Base-by-base conservation (phyloP, 2,329 filamentous ascomycete genomes). In the Colletotrichum spaethianum region DNA sequence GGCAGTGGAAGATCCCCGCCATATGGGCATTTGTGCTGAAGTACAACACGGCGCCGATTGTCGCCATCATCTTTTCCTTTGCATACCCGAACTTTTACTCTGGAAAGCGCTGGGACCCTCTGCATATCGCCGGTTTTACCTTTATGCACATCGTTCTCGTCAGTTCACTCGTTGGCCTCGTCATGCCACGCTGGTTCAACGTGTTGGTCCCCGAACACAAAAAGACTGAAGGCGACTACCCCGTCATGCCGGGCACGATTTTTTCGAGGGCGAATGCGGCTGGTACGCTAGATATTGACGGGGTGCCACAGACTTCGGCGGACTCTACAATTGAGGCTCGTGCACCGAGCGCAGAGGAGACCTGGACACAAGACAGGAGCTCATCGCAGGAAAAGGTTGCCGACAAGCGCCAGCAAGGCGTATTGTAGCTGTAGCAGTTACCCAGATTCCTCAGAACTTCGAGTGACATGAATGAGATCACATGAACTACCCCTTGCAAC, bases 51-150 rank as follows among this genome's bases (percentile, higher is more conserved):
- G 74, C 72, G 0, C 74, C 75, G 0, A 76, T 75, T 20, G 64
- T 75, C 2, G 70, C 74, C 33, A 77, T 77, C 38, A 67, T 76
- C 23, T 59, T 68, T 33, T 75, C 67, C 42, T 75, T 77, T 14
- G 59, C 74, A 2, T 76, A 76, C 18, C 74, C 73, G 1, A 61
- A 70, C 50, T 76, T 75, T 31, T 75, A 75, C 33, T 68, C 56
- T 12, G 31, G n/a, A 1, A 61, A 50, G 1, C 68, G 74, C 20
- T 70, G 65, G 52, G 74, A 75, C 36, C 75, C 75, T 1, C 64
- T 75, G 1, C 73, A 75, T 44, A 75, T 76, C 16, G 62, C 57
- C 18, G 71, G 73, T 50, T 76, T 77, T 44, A 46, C 71, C 8
- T 72, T 74, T 14, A 70, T 73, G 57, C 71, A 76, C 26, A 12